These are phyloP conservation scores for Kluyveromyces dobzhanskii DNA, from an alignment of 805 yeast species.

Conservation along the genomic window DNA sequence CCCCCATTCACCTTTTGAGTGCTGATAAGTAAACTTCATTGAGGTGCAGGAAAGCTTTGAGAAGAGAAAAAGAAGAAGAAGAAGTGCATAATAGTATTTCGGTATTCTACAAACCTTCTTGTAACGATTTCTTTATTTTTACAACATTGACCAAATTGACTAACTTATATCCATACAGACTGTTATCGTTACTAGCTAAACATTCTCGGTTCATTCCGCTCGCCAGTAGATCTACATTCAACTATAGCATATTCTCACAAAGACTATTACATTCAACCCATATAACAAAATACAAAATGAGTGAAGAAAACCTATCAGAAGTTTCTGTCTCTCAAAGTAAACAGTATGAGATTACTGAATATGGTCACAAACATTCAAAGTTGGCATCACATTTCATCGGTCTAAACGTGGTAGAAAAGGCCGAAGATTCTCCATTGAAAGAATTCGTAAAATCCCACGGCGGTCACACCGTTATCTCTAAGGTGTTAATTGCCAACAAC, in stretches of 20 bases:
- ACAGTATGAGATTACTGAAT: slow-evolving; percentile 24
- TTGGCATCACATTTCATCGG: slow-evolving; percentile 78
- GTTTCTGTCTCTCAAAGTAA: slow-evolving; percentile 24
- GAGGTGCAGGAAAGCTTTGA: too few species aligned
- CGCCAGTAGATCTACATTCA: neutral
- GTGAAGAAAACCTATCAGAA: slow-evolving; percentile 35
- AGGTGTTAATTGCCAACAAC: slow-evolving; percentile 89
- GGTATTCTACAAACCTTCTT: too few species aligned
- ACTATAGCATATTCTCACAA: neutral
- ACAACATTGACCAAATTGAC: neutral
- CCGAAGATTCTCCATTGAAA: slow-evolving; percentile 69
- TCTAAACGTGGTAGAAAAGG: slow-evolving; percentile 63
- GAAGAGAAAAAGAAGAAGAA: too few species aligned
- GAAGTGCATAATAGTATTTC: too few species aligned
- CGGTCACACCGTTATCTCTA: slow-evolving; percentile 92
- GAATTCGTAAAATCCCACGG: slow-evolving; percentile 78
- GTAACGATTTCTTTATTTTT: too few species aligned
- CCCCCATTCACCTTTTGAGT: too few species aligned
- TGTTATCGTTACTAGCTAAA: neutral
- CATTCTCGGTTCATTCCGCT: slow-evolving; percentile 1
- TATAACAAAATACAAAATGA: slow-evolving; percentile 20
- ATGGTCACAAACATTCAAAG: slow-evolving; percentile 28
- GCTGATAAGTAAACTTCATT: too few species aligned
- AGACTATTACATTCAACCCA: neutral
- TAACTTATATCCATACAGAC: slow-evolving; percentile 2